These are phyloP conservation scores for Epichloe typhina DNA, from an alignment of 2,329 filamentous ascomycete genomes.

Conservation along the genomic window DNA sequence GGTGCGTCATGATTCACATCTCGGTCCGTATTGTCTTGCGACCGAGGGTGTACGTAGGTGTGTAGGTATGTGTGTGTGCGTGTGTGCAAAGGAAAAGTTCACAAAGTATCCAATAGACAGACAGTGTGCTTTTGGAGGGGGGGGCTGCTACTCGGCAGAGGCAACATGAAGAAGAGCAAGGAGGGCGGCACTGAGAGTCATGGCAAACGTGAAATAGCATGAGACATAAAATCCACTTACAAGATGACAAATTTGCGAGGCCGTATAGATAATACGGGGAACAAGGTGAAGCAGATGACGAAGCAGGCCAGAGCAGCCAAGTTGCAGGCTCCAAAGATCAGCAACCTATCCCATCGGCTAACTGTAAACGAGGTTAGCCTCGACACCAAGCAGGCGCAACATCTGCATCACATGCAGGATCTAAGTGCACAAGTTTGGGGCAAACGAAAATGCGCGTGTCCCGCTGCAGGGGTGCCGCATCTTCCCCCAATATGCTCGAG, in stretches of 20 bases:
- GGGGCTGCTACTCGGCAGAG: neutral
- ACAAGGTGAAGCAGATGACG: slow-evolving; percentile 80
- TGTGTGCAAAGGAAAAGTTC: neutral
- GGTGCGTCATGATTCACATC: neutral
- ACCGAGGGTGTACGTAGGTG: neutral
- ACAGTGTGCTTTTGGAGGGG: too few species aligned
- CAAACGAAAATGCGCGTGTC: slow-evolving; percentile 30
- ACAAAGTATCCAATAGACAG: too few species aligned
- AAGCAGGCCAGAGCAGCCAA: slow-evolving; percentile 83
- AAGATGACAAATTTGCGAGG: slow-evolving; percentile 92
- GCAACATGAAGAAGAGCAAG: neutral
- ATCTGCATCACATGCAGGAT: slow-evolving; percentile 29
- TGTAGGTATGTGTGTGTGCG: neutral
- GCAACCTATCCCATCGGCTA: slow-evolving; percentile 89
- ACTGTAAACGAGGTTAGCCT: slow-evolving; percentile 45
- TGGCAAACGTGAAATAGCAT: slow-evolving; percentile 6
- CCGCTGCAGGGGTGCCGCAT: slow-evolving; percentile 29
- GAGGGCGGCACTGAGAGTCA: neutral
- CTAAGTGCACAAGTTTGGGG: slow-evolving; percentile 15
- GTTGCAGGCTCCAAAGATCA: slow-evolving; percentile 88
- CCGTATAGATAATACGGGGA: slow-evolving; percentile 66
- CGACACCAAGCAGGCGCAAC: slow-evolving; percentile 28
- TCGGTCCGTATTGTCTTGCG: neutral
- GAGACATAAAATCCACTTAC: slow-evolving; percentile 49
- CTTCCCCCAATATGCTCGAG: slow-evolving; percentile 9